phyloP scores from a whole-genome alignment of 2,329 filamentous ascomycete genomes.

The Colletotrichum magnum region DNA sequence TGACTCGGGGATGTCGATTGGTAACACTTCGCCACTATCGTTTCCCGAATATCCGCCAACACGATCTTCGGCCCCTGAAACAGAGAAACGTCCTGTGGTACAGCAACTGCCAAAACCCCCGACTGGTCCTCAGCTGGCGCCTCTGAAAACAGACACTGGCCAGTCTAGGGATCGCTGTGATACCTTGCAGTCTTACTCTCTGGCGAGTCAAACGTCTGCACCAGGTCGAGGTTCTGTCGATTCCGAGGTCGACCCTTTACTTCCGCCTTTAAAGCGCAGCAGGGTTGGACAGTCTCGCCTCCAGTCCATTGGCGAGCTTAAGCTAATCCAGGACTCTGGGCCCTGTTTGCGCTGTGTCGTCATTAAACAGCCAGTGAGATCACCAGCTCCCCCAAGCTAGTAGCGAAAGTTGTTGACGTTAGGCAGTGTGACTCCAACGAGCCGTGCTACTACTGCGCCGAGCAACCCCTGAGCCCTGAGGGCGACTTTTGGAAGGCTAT shows the following conservation, averaged over 20 bases:
- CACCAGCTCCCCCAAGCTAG: background rate
- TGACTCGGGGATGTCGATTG: constrained; percentile 61
- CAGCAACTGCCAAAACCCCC: constrained; percentile 57
- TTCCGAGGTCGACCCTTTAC: constrained; percentile 64
- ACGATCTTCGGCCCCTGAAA: constrained; percentile 51
- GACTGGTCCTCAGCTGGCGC: constrained; percentile 52
- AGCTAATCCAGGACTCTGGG: constrained; percentile 61
- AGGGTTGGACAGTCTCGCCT: constrained; percentile 67
- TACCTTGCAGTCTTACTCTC: constrained; percentile 56
- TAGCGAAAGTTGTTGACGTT: constrained; percentile 10
- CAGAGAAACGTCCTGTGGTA: constrained; percentile 47
- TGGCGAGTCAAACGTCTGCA: constrained; percentile 55
- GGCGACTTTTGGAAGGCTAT: constrained; percentile 64
- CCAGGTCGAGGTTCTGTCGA: constrained; percentile 58
- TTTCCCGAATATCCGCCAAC: constrained; percentile 52
- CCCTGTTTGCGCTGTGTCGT: constrained; percentile 68
- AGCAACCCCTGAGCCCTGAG: constrained; percentile 52
- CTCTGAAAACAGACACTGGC: constrained; percentile 49
- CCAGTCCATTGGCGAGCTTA: constrained; percentile 70
- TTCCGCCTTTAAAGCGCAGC: constrained; percentile 69
- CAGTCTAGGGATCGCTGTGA: constrained; percentile 57
- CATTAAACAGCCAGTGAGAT: constrained; percentile 60
- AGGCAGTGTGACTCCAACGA: constrained; percentile 66
- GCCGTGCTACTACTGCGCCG: constrained; percentile 63
- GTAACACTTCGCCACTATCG: constrained; percentile 52